Evolutionary conservation across 2,329 filamentous ascomycete genomes (phyloP), one percentile per base, ranked within the genome.

Genomic region (Clarireedia hainanense): DNA sequence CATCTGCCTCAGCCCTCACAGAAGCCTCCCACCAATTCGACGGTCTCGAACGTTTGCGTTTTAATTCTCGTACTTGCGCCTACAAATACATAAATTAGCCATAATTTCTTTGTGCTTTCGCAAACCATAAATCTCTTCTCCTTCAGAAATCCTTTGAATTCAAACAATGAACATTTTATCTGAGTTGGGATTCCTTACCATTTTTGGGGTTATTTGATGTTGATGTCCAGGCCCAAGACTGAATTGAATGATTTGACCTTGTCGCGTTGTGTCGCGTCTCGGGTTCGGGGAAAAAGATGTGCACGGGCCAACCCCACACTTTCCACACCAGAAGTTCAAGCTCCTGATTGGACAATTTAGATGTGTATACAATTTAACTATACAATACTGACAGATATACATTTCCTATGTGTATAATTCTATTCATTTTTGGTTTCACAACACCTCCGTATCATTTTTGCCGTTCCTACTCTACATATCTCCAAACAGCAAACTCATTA

Each of bases 1-100:
- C 10, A 10, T 23, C 40, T 5, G 4, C 23, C 42, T 12, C 42
- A 9, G 23, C 42, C 24, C 30, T 27, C n/a, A n/a, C 46, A 6
- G 24, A 30, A 9, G 58, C 63, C 42, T 58, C 62, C 65, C 65
- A 68, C 62, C 61, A 67, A 6, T 64, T 59, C 46, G 63, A 63
- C 9, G 66, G 65, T 15, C 59, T 58, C 7, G 57, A 61, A n/a
- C 65, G 63, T 47, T 64, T 61, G 39, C 66, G 59, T 47, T 66
- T 67, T 42, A 61, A 50, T 12, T 61, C 45, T 51, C 17, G 43
- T 36, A 26, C 24, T 20, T 15, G 26, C 34, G 14, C n/a, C n/a
- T 49, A 6, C 26, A 40, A 37, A n/a, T n/a, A 5, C 5, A 40
- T 6, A 14, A 40, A 20, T n/a, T n/a, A 40, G 17, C 14, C 14